Conservation (phyloP, 805 yeast species). For the Grigorovia transvaalensis region DNA sequence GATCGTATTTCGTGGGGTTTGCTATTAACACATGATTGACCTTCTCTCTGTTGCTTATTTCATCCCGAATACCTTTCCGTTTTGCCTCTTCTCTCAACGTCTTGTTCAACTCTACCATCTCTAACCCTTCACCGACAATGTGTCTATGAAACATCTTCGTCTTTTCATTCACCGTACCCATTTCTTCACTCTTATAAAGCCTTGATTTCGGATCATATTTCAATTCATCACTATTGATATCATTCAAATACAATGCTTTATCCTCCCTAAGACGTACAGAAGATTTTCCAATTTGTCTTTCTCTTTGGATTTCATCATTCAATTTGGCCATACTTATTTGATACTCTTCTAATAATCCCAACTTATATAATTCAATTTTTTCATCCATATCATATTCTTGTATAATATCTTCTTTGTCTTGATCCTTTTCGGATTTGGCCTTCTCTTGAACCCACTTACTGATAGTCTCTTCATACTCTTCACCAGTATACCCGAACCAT, state of each 20-base stretch:
- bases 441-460: slow-evolving; percentile 33
- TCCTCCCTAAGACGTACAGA: slow-evolving; percentile 60
- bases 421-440: slow-evolving; percentile 7
- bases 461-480: slow-evolving; percentile 47
- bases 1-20: slow-evolving; percentile 28
- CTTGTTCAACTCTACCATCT: slow-evolving; percentile 37
- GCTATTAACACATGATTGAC: slow-evolving; percentile 26
- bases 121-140: slow-evolving; percentile 46
- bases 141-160: slow-evolving; percentile 43
- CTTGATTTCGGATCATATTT: slow-evolving; percentile 49
- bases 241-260: slow-evolving; percentile 56
- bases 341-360: slow-evolving; percentile 27
- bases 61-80: slow-evolving; percentile 20
- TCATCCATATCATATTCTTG: slow-evolving; percentile 34
- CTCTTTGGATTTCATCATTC: neutral
- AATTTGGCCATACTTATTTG: slow-evolving; percentile 3
- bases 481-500: slow-evolving; percentile 69
- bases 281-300: slow-evolving; percentile 13
- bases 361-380: slow-evolving; percentile 33
- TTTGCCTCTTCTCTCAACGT: slow-evolving; percentile 40
- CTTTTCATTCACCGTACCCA: slow-evolving; percentile 30
- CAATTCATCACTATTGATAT: slow-evolving; percentile 36
- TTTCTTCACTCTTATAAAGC: slow-evolving; percentile 24
- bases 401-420: slow-evolving; percentile 4
- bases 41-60: slow-evolving; percentile 18